Evolutionary conservation across 2,329 filamentous ascomycete species (phyloP), one percentile per base, ranked within the genome.

Genomic region (Epichloe glyceriae): DNA sequence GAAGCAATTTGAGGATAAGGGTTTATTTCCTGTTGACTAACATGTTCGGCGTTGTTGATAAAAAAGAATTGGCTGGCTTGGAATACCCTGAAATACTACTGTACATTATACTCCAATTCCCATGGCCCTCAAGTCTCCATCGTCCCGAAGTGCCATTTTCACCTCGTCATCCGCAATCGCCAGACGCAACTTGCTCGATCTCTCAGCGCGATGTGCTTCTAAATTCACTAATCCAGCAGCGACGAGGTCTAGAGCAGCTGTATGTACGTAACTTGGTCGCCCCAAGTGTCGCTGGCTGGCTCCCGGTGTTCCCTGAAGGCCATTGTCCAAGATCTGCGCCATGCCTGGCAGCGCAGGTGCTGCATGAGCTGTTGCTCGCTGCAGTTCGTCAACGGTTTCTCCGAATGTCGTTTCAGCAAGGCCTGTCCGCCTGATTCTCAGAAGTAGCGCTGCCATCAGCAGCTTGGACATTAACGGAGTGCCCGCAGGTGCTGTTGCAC

Each of bases 141-240:
- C 93, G 57, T 95, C 90, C 53, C 85, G 82, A 58, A 97, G 82
- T 33, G 91, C 93, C 63, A 88, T 78, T 63, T 85, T 85, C 30
- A 98, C 81, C 68, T 98, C 91, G 61, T 97, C 91, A 53, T 95
- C 88, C 12, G 87, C 86, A 57, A 97, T 83, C 20, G 87, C 82
- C 51, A 98, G 73, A 51, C 91, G 77, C 40, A 98, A 79, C 66
- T 94, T 90, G 51, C 88, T 91, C 20, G 88, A 88, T 42, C 93
- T 76, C 63, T 97, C 91, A 0, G 89, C 85, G 56, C 82, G 82
- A 53, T 83, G 79, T 4, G 79, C 79, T 65, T 98, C 93, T 49
- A 98, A 67, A 5, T 88, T 87, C 52, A 98, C 75, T 49, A 98
- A 80, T 0, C 93, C 93, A 0, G 90, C 88, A 54, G 93, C 89